phyloP scores from a whole-genome alignment of 1,284 basidiomycete species.

The Rhodotorula sp. region DNA sequence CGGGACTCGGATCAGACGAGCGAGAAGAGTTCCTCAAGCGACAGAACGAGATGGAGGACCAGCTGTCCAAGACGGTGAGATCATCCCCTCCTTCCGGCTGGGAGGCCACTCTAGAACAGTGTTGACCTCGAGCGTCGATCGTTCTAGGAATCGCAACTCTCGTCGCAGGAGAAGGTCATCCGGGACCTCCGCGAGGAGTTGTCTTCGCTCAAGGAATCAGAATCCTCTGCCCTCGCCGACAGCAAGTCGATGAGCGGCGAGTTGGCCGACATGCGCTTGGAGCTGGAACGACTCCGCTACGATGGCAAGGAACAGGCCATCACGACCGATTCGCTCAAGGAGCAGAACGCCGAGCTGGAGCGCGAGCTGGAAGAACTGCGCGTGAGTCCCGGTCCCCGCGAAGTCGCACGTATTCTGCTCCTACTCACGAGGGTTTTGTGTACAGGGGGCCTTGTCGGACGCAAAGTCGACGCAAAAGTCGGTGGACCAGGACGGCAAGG shows the following conservation, averaged over 20 bases:
- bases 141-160: constrained; percentile 67
- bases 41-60: constrained; percentile 95
- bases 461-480: constrained; percentile 78
- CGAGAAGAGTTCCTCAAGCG: constrained; percentile 92
- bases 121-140: not conserved
- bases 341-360: constrained; percentile 86
- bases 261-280: constrained; percentile 85
- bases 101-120: too few relatives aligned
- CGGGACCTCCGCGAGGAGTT: constrained; percentile 69
- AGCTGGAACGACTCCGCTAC: constrained; percentile 88
- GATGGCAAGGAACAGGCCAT: constrained; percentile 94
- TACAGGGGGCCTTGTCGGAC: constrained; percentile 68
- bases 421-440: not conserved
- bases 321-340: constrained; percentile 93
- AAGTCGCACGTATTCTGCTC: not conserved
- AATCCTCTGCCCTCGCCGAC: constrained; percentile 74
- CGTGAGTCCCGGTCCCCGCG: constrained; percentile 44
- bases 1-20: constrained; percentile 83
- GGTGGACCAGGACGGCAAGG: constrained; percentile 85
- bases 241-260: constrained; percentile 79
- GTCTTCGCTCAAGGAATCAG: constrained; percentile 80
- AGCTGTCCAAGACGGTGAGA: constrained; percentile 73
- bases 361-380: constrained; percentile 82
- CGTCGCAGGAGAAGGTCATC: constrained; percentile 64
- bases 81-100: not conserved